These are phyloP conservation scores for Lathyrus tuberosus DNA, from an alignment of 306 rosid species.

Conservation along the genomic window DNA sequence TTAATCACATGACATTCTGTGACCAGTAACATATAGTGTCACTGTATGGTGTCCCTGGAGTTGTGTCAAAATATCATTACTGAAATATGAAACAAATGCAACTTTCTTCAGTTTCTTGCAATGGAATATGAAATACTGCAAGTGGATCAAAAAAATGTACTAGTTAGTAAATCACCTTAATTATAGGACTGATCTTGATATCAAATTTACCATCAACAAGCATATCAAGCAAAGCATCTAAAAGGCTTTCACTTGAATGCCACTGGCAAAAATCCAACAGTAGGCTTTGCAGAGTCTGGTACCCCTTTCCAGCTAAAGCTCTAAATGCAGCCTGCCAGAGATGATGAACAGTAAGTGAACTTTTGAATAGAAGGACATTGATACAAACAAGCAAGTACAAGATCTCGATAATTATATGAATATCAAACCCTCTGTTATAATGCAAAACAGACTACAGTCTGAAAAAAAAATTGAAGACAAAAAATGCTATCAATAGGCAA, in stretches of 20 bases:
- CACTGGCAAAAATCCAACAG: constrained; percentile 84
- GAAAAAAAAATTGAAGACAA: background rate
- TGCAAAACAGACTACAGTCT: constrained; percentile 34
- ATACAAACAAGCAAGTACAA: constrained; percentile 27
- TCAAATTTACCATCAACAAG: constrained; percentile 95
- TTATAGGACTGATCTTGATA: constrained; percentile 65
- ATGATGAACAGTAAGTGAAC: constrained; percentile 7
- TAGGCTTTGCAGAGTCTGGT: constrained; percentile 90
- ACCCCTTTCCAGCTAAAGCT: constrained; percentile 94
- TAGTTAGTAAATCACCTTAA: constrained; percentile 67
- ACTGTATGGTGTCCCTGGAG: background rate
- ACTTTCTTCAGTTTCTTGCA: constrained; percentile 28
- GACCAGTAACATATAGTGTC: constrained; percentile 4
- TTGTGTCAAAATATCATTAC: background rate
- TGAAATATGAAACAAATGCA: constrained; percentile 17
- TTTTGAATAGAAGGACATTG: constrained; percentile 13
- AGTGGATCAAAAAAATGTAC: constrained; percentile 39
- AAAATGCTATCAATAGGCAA: constrained; percentile 7
- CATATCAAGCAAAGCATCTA: constrained; percentile 86
- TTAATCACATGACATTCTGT: background rate
- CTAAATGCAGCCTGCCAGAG: constrained; percentile 80
- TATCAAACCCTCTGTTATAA: constrained; percentile 19
- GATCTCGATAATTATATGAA: constrained; percentile 18
- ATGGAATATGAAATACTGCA: constrained; percentile 31
- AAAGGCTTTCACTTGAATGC: constrained; percentile 74